Evolutionary conservation across 1,284 basidiomycete genomes (phyloP).

Genomic region (Xerocomus nothofagi): DNA sequence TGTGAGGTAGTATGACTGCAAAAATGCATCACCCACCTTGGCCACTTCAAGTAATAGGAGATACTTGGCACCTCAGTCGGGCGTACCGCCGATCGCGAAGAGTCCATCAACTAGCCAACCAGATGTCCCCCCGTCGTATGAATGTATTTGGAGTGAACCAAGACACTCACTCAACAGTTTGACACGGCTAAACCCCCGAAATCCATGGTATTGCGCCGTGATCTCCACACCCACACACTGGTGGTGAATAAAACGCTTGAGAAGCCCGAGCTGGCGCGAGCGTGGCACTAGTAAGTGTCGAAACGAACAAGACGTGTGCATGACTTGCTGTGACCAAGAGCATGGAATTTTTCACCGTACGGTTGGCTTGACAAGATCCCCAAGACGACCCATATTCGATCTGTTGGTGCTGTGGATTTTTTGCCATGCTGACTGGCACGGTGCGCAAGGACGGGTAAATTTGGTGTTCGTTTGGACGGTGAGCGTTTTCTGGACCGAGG

Average conservation of each 20-base stretch:
- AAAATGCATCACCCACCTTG: constrained; percentile 4
- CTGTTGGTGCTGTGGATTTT: constrained; percentile 10
- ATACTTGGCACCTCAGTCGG: constrained; percentile 2
- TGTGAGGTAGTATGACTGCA: constrained; percentile 32
- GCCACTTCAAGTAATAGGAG: constrained; percentile 14
- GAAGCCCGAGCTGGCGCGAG: constrained; percentile 14
- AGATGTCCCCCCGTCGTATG: constrained; percentile 27
- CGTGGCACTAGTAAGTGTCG: constrained; percentile 26
- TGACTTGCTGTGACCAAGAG: constrained; percentile 26
- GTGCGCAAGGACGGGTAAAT: not conserved
- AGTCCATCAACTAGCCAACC: constrained; percentile 3
- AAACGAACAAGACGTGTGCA: constrained; percentile 23
- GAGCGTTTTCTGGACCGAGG: constrained; percentile 5
- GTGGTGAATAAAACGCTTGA: constrained; percentile 15
- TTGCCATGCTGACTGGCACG: not conserved
- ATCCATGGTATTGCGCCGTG: constrained; percentile 2
- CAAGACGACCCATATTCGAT: constrained; percentile 9
- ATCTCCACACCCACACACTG: not conserved
- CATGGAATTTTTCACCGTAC: constrained; percentile 30
- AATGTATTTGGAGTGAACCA: constrained; percentile 31
- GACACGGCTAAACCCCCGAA: constrained; percentile 12
- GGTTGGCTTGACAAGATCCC: constrained; percentile 11
- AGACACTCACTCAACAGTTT: constrained; percentile 31
- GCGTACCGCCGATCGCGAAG: constrained; percentile 1
- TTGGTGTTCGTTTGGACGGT: constrained; percentile 12